Conservation (phyloP, 768 basidiomycete genomes). For the Gloeophyllum trabeum region DNA sequence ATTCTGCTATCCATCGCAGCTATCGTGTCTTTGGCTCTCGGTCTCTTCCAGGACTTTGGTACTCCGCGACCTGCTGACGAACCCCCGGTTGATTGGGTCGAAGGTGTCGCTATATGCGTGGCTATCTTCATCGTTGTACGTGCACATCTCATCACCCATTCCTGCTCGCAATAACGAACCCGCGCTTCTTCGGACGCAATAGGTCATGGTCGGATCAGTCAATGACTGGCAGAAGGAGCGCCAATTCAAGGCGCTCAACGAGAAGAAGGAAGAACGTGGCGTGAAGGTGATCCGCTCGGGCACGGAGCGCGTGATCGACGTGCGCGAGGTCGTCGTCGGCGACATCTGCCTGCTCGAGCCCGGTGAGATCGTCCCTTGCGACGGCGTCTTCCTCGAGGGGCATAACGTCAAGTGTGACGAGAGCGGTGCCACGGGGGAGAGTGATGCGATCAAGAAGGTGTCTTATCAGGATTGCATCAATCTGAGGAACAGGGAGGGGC, state of each 20-base stretch:
- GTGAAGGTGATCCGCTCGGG: conserved; percentile 76
- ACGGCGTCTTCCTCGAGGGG: conserved; percentile 87
- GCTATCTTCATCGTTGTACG: conserved; percentile 64
- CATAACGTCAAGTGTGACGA: conserved; percentile 96
- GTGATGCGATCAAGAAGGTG: conserved; percentile 87
- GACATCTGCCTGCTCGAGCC: conserved; percentile 89
- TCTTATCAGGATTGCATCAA: conserved; percentile 65
- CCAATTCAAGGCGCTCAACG: conserved; percentile 87
- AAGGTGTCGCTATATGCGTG: conserved; percentile 77
- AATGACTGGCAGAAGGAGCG: conserved; percentile 99
- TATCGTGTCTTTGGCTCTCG: conserved; percentile 84
- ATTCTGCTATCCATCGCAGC: conserved; percentile 88
- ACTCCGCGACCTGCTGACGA: conserved; percentile 40
- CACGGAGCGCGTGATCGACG: conserved; percentile 60
- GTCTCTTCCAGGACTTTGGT: conserved; percentile 91
- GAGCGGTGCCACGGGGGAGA: conserved; percentile 93
- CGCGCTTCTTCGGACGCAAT: conserved; percentile 6
- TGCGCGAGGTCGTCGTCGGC: conserved; percentile 89
- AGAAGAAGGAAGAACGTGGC: conserved; percentile 89
- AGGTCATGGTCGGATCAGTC: conserved; percentile 85
- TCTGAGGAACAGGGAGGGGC: conserved; percentile 24
- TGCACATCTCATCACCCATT: conserved; percentile 17
- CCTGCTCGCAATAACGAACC: not conserved
- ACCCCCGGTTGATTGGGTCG: conserved; percentile 93
- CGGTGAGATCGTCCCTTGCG: conserved; percentile 92